These are phyloP conservation scores for Pistacia vera DNA, from an alignment of 345 rosid species.

Conservation along the genomic window DNA sequence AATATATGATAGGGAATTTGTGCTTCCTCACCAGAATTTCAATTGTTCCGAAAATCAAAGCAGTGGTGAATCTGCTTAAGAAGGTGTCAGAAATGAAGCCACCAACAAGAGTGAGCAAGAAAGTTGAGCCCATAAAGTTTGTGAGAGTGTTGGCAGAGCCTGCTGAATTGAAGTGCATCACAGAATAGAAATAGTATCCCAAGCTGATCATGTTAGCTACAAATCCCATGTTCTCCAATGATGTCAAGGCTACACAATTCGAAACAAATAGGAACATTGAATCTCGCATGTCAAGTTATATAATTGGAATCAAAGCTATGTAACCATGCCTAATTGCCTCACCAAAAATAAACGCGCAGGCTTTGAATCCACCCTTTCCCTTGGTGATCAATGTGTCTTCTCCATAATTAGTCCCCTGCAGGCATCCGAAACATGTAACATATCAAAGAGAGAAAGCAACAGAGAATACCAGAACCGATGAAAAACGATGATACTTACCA, in stretches of 20 bases:
- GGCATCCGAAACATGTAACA: background rate
- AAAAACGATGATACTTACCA: background rate
- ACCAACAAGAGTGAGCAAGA: conserved; percentile 53
- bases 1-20: background rate
- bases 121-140: conserved; percentile 52
- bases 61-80: conserved; percentile 38
- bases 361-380: conserved; percentile 48
- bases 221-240: conserved; percentile 63
- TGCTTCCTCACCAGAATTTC: conserved; percentile 41
- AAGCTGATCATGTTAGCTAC: conserved; percentile 53
- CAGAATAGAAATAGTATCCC: conserved; percentile 37
- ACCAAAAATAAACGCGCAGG: conserved; percentile 43
- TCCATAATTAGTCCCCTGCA: background rate
- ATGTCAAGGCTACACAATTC: conserved; percentile 27
- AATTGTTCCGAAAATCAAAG: conserved; percentile 38
- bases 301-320: background rate
- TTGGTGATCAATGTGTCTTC: background rate
- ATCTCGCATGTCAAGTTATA: background rate
- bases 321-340: conserved; percentile 3
- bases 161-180: conserved; percentile 41
- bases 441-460: background rate
- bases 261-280: background rate
- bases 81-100: conserved; percentile 64
- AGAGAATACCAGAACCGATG: background rate
- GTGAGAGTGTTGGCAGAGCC: conserved; percentile 52